These are phyloP conservation scores for Candida chilensis DNA, from an alignment of 805 yeast species.

Conservation along the genomic window DNA sequence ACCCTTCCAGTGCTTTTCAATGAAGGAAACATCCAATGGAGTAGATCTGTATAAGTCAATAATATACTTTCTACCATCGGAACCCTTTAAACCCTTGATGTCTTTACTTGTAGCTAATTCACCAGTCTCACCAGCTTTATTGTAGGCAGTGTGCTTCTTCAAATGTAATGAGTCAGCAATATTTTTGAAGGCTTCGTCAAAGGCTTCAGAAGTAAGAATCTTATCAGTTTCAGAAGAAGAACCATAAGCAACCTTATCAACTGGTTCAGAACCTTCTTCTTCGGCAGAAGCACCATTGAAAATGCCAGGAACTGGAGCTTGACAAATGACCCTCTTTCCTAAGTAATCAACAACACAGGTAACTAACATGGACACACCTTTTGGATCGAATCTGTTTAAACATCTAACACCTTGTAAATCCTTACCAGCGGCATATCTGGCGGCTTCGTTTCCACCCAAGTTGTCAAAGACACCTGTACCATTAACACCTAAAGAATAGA, in stretches of 20 bases:
- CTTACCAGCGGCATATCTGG: constrained; percentile 69
- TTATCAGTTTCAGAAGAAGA: constrained; percentile 48
- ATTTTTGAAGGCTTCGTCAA: constrained; percentile 44
- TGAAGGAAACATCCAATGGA: constrained; percentile 76
- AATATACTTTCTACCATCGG: constrained; percentile 77
- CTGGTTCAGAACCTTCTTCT: constrained; percentile 17
- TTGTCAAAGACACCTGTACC: constrained; percentile 54
- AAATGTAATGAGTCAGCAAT: constrained; percentile 73
- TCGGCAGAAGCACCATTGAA: constrained; percentile 33
- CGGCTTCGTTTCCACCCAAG: constrained; percentile 80
- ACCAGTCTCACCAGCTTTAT: constrained; percentile 30
- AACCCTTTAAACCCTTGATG: constrained; percentile 78
- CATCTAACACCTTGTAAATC: constrained; percentile 68
- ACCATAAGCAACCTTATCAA: constrained; percentile 64
- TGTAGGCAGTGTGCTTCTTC: constrained; percentile 55
- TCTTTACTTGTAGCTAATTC: constrained; percentile 64
- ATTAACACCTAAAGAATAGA: constrained; percentile 69
- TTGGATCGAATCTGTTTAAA: constrained; percentile 56
- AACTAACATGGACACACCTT: constrained; percentile 60
- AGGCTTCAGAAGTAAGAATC: constrained; percentile 40
- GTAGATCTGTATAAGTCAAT: constrained; percentile 79
- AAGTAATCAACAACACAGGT: constrained; percentile 86
- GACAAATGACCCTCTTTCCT: constrained; percentile 84
- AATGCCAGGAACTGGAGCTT: constrained; percentile 93
- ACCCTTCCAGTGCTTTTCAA: constrained; percentile 42